Evolutionary conservation across 2,329 filamentous ascomycete species (phyloP), one percentile per base, ranked within the genome.

Genomic region (Trichoderma guizhouense): DNA sequence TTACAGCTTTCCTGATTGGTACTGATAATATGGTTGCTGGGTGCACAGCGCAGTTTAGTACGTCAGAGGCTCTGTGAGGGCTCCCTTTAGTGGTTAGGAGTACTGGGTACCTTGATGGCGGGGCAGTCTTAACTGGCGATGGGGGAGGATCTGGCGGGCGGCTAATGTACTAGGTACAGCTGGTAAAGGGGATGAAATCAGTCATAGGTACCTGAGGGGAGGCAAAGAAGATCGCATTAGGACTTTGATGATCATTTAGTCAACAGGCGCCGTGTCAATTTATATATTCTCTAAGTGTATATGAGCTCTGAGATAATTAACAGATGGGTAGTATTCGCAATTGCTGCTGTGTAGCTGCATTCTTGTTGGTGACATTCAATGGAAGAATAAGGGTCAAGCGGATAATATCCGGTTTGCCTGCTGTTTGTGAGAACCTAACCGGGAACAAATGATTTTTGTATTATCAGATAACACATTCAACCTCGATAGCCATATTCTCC

Each of bases 1-100:
- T 80, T 79, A 79, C 78, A 65, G 58, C 71, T 75, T 79, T 73
- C 75, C 76, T 76, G 74, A 79, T 78, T 78, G 77, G 77, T 73
- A 73, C 18, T 6, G 18, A 9, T 18, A 39, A 39, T 39, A 3
- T 76, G 76, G 79, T 80, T 80, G 79, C 79, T 63, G 58, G 70
- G 69, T 60, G 61, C 47, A 43, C 32, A 51, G 18, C 15, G 39
- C 39, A 43, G 39, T 60, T n/a, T 18, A 14, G 57, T 34, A 32
- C 61, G 70, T 63, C 65, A 62, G 63, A 71, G 77, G 76, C n/a
- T 24, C 47, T 51, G 36, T 15, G 11, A 18, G 32, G 61, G 32
- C 30, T 24, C 39, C 18, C 26, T 69, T 7, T 47, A 28, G 51
- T 32, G 32, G 21, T 4, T 18, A 6, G 21, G 62, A 30, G 68